Evolutionary conservation across 2,329 filamentous ascomycete species (phyloP).

Genomic region (Alternaria sp.): DNA sequence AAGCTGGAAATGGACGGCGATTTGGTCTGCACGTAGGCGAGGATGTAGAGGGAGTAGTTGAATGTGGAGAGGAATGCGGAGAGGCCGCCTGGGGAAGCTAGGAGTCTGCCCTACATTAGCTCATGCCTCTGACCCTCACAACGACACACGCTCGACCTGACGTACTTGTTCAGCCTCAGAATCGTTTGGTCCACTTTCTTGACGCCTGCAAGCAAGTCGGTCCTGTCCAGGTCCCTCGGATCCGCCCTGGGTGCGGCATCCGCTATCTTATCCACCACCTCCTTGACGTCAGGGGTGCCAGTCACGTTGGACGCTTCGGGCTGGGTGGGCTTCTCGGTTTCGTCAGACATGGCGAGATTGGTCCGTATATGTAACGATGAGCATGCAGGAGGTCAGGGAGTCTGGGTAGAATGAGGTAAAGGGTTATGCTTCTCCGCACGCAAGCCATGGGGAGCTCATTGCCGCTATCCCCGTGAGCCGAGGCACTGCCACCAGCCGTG

Average conservation of each 20-base stretch:
- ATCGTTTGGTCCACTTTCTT: conserved; percentile 48
- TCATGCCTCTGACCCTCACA: background rate
- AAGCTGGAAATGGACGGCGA: conserved; percentile 39
- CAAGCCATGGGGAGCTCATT: background rate
- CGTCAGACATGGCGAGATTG: conserved; percentile 41
- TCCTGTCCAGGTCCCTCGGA: conserved; percentile 19
- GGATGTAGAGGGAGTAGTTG: conserved; percentile 56
- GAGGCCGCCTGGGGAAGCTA: conserved; percentile 53
- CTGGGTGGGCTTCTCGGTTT: conserved; percentile 38
- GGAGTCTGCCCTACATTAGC: conserved; percentile 41
- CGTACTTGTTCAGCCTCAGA: conserved; percentile 54
- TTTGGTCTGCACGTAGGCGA: conserved; percentile 52
- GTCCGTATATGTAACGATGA: conserved; percentile 2
- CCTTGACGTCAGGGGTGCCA: conserved; percentile 28
- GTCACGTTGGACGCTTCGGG: conserved; percentile 39
- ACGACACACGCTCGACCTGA: background rate
- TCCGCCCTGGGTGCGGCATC: conserved; percentile 21
- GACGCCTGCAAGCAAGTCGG: conserved; percentile 35
- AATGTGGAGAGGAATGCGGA: conserved; percentile 54
- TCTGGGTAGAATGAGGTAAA: conserved; percentile 17
- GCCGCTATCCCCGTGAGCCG: conserved; percentile 17
- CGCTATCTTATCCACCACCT: conserved; percentile 31
- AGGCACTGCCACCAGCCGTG: conserved; percentile 7
- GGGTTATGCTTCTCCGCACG: conserved; percentile 24
- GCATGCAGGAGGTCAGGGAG: conserved; percentile 16